Percentiles rank a stretch among this genome's conserved stretches.
Conservation (phyloP, 148 eudicot species). For the Beta vulgaris region DNA sequence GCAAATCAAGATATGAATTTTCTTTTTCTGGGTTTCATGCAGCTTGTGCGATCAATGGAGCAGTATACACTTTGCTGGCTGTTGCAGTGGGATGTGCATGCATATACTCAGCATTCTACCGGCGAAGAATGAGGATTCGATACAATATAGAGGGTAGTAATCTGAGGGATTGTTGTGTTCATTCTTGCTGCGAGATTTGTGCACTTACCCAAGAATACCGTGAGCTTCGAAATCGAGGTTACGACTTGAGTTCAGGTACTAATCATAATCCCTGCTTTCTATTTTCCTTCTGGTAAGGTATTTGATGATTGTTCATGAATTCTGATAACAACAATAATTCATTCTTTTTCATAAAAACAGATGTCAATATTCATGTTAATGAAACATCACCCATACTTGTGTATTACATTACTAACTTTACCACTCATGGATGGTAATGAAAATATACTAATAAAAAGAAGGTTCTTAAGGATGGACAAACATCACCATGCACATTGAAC, state of each 20-base stretch:
- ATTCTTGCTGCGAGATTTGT: constrained; percentile 25
- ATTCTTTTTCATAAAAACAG: no score
- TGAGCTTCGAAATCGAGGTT: constrained; percentile 29
- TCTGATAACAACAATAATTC: no score
- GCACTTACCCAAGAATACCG: constrained; percentile 31
- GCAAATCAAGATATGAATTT: background rate
- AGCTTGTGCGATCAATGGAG: constrained; percentile 30
- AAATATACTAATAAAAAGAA: no score
- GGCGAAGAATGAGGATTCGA: constrained; percentile 25
- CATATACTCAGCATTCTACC: constrained; percentile 25
- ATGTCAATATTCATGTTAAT: no score
- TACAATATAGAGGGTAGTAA: constrained; percentile 20
- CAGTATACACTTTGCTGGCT: constrained; percentile 19
- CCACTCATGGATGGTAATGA: no score
- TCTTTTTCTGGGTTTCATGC: background rate
- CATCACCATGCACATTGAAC: no score
- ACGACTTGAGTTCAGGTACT: constrained; percentile 20
- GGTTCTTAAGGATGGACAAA: no score
- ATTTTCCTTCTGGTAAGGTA: no score
- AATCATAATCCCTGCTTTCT: background rate
- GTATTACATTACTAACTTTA: no score
- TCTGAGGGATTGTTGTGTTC: constrained; percentile 26
- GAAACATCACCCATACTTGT: no score
- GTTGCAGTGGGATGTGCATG: constrained; percentile 21
- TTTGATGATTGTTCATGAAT: no score